phyloP scores from a whole-genome alignment of 2,329 filamentous ascomycete genomes.

The Trichoderma semiorbis region DNA sequence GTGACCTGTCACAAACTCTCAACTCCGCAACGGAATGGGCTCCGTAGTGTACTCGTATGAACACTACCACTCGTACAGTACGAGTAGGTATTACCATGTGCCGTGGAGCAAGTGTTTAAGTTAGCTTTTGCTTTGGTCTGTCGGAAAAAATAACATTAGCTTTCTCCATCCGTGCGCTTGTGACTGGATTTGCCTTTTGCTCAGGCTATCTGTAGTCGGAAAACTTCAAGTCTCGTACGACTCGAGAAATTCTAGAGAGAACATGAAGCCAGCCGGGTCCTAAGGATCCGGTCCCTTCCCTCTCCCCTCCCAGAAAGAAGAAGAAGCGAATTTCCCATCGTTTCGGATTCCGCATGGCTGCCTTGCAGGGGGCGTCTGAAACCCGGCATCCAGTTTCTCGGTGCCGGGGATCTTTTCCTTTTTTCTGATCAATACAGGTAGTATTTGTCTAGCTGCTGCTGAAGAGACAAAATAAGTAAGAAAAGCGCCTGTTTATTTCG shows the following conservation, averaged over 20 bases:
- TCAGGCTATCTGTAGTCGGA: not conserved
- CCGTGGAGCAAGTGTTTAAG: not conserved
- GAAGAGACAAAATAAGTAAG: not conserved
- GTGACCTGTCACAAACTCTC: conserved; percentile 6
- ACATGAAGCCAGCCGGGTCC: not conserved
- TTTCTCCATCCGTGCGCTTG: not conserved
- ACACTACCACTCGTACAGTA: not conserved
- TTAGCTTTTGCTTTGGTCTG: not conserved
- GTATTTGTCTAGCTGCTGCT: not conserved
- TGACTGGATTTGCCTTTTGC: not conserved
- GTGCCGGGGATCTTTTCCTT: not conserved
- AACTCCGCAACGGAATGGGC: not conserved
- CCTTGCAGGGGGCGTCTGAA: not conserved
- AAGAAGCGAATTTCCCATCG: conserved; percentile 7
- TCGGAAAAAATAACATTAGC: not conserved
- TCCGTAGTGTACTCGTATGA: not conserved
- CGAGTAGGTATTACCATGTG: not conserved
- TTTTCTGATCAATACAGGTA: too few relatives aligned
- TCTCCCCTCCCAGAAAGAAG: not conserved
- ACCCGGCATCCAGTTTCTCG: conserved; percentile 3
- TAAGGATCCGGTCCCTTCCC: not conserved
- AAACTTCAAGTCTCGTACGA: not conserved
- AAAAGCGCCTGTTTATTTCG: conserved; percentile 1
- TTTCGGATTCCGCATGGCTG: conserved; percentile 14
- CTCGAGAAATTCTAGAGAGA: not conserved